Evolutionary conservation across 1,139 yeast species (phyloP), one percentile per base, ranked within the genome.

Genomic region (Geotrichum cucujoidarum): DNA sequence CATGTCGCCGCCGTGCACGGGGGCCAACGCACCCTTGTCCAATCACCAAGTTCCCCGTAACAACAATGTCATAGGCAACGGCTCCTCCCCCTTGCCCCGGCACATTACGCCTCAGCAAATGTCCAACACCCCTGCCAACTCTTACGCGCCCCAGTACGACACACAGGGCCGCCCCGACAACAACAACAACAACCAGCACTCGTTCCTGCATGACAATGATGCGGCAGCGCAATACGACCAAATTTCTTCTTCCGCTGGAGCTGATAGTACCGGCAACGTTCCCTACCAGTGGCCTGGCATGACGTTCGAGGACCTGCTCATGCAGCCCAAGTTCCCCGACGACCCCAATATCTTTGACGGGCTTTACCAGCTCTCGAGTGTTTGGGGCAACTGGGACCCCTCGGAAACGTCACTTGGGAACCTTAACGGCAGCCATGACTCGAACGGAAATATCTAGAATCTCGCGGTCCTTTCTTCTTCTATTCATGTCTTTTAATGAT

Each of bases 311-410:
- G n/a, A n/a, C 7, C 11, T 31, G 3, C 33, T 31, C 14, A 31
- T 31, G 33, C n/a, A 13, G 33, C 37, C 41, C n/a, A 14, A 20
- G 25, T 44, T 44, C 21, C 13, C 31, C 24, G 42, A 44, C 31
- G 43, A 44, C 25, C 43, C 47, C 7, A 14, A 21, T 17, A 16
- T 44, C 17, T 38, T 44, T 37, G 43, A 44, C 16, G 25, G 39
- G 13, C 33, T 45, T 6, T 40, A 21, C 22, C 38, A 32, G n/a
- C 22, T 40, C 4, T 27, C 40, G 22, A 16, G 22, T n/a, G 10
- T 36, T 5, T 45, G 39, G 40, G 40, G 32, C 8, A 37, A 37
- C 21, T 37, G 18, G 18, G 31, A 25, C n/a, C n/a, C n/a, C n/a
- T n/a, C n/a, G n/a, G n/a, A n/a, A n/a, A n/a, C n/a, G n/a, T n/a